These are phyloP conservation scores for Quambalaria eucalypti DNA, from an alignment of 1,284 basidiomycete species.

Conservation along the genomic window DNA sequence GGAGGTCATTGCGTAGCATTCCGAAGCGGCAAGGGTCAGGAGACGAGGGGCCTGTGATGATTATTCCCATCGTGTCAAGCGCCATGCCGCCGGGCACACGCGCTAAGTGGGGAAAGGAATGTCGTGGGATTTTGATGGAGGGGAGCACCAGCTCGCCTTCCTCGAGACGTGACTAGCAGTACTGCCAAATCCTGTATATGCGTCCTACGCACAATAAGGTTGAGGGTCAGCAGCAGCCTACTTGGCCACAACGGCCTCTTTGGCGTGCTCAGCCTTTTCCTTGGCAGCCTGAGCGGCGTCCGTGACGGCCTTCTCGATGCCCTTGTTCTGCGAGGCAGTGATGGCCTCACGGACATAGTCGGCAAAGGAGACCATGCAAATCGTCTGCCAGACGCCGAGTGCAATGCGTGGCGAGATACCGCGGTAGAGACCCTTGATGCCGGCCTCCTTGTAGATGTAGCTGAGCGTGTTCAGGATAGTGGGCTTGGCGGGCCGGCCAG, in stretches of 20 bases:
- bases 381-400: constrained; percentile 89
- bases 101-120: too few relatives aligned
- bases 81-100: too few relatives aligned
- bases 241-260: not conserved
- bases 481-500: constrained; percentile 72
- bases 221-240: too few relatives aligned
- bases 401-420: constrained; percentile 94
- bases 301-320: not conserved
- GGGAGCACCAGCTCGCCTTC: too few relatives aligned
- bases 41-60: too few relatives aligned
- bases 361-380: constrained; percentile 96
- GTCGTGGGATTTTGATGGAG: too few relatives aligned
- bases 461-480: constrained; percentile 75
- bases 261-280: not conserved
- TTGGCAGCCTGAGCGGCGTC: not conserved
- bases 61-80: too few relatives aligned
- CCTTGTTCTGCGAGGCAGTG: constrained; percentile 2
- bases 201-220: too few relatives aligned
- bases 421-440: constrained; percentile 90
- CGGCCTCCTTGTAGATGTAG: constrained; percentile 94
- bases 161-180: too few relatives aligned
- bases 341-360: constrained; percentile 62
- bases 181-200: too few relatives aligned
- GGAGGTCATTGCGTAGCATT: too few relatives aligned
- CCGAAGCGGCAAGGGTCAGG: too few relatives aligned